Percentiles rank a stretch among this genome's conserved stretches.
These are phyloP conservation scores for Ogataea nakhonphanomensis DNA, from an alignment of 805 yeast species.

Conservation along the genomic window DNA sequence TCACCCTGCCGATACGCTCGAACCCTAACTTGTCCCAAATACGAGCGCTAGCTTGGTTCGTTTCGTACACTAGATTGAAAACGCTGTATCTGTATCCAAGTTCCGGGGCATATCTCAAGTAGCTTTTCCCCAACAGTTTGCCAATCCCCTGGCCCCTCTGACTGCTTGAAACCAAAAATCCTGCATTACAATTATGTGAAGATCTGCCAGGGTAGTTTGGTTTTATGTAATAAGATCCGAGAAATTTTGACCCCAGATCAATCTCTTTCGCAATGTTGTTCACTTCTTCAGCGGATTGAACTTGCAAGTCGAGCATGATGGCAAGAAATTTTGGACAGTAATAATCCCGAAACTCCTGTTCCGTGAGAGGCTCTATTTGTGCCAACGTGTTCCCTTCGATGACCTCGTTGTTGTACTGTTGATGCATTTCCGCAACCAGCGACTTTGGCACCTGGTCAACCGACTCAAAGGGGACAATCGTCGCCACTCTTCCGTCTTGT, in stretches of 20 bases:
- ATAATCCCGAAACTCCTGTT: conserved; percentile 53
- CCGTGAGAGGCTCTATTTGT: conserved; percentile 37
- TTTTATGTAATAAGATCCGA: conserved; percentile 78
- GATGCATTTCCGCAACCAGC: conserved; percentile 44
- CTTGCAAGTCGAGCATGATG: conserved; percentile 49
- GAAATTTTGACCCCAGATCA: conserved; percentile 45
- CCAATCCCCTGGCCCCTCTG: conserved; percentile 67
- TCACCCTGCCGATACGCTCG: conserved; percentile 69
- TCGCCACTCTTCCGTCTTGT: conserved; percentile 32
- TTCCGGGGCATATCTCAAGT: conserved; percentile 68
- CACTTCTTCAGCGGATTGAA: conserved; percentile 18
- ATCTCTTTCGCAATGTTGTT: background rate
- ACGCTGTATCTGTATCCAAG: conserved; percentile 81
- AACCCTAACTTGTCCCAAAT: conserved; percentile 88
- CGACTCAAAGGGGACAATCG: conserved; percentile 58
- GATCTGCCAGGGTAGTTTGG: conserved; percentile 87
- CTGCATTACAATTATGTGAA: conserved; percentile 85
- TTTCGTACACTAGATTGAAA: conserved; percentile 81
- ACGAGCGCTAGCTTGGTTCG: conserved; percentile 68
- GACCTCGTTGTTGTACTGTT: conserved; percentile 61
- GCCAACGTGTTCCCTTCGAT: conserved; percentile 80
- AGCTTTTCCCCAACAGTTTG: conserved; percentile 60
- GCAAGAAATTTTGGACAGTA: conserved; percentile 71
- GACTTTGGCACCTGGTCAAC: conserved; percentile 46
- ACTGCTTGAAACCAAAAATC: conserved; percentile 63